Percentiles rank a stretch among this genome's conserved stretches.
These are phyloP conservation scores for Debaryomyces singareniensis DNA, from an alignment of 1,139 yeast genomes.

Conservation along the genomic window DNA sequence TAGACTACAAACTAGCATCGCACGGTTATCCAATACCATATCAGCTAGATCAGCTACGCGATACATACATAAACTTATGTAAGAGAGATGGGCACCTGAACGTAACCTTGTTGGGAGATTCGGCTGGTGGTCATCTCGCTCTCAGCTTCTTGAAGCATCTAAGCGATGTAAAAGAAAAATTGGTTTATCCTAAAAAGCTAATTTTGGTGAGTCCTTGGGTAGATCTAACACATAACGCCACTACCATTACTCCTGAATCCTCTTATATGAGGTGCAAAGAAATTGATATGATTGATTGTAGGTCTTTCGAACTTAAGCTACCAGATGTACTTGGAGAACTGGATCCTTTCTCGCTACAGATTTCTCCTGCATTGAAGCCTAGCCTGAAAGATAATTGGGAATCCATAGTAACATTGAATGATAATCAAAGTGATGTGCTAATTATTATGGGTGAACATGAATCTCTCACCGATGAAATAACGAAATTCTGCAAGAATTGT, in stretches of 20 bases:
- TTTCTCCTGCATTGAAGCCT: conserved; percentile 13
- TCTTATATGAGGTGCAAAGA: conserved; percentile 28
- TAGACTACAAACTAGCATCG: conserved; percentile 35
- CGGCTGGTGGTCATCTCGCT: conserved; percentile 38
- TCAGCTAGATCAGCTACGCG: conserved; percentile 29
- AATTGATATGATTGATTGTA: conserved; percentile 25
- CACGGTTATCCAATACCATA: conserved; percentile 27
- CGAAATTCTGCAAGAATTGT: conserved; percentile 30
- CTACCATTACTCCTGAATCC: conserved; percentile 18
- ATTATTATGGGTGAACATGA: conserved; percentile 40
- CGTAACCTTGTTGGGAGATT: conserved; percentile 29
- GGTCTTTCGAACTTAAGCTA: conserved; percentile 5
- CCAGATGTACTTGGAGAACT: conserved; percentile 9
- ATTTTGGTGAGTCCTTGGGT: conserved; percentile 37
- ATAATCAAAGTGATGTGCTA: conserved; percentile 21
- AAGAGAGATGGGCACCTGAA: conserved; percentile 23
- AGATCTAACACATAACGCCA: conserved; percentile 12
- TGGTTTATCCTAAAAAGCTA: conserved; percentile 20
- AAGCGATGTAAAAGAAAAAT: conserved; percentile 7
- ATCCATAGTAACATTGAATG: conserved; percentile 24
- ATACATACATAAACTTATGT: conserved; percentile 22
- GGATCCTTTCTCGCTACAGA: conserved; percentile 5
- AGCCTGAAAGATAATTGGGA: conserved; percentile 25
- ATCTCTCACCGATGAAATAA: conserved; percentile 35
- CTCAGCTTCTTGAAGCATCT: conserved; percentile 24